Evolutionary conservation across 805 yeast species (phyloP), one percentile per base, ranked within the genome.

Genomic region (Pichia deserticola): DNA sequence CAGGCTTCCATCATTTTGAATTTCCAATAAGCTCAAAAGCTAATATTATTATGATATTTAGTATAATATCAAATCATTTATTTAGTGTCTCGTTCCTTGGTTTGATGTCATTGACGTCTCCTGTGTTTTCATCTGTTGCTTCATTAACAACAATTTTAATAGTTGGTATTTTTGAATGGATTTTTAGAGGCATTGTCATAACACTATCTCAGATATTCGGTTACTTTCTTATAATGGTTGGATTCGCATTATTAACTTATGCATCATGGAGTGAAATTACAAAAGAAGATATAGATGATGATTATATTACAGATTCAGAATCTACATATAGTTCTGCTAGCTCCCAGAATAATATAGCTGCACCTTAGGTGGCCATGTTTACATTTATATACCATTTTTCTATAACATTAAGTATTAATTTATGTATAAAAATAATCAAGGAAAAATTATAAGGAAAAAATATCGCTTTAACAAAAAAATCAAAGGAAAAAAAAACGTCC

Each of bases 51-150:
- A 73, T 86, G 7, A 10, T 63, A 1, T 63, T 78, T 2, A 84
- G 92, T 1, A 70, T 84, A 1, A 51, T 78, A 1, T 75, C 85
- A 15, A 89, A 89, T 62, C 68, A 86, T 54, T 57, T 77, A 1
- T 88, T 86, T 63, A 82, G 88, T 36, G 82, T 84, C 7, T 72
- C 85, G 34, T 88, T 89, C 57, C 71, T 88, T 51, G 76, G 89
- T 2, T 68, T 88, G 54, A 86, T 88, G 86, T 82, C 95, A 0
- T 73, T 88, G 49, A 88, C 96, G 0, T 82, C 86, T 4, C 96
- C 96, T 0, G 95, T 89, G 2, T 69, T 89, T 40, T 84, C 93
- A 1, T 78, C 86, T 0, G 83, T 79, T 28, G 65, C 72, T 3
- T 66, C 72, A 5, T 68, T 88, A 51, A 73, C 88, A 44, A 86